Base-by-base conservation (phyloP, 345 rosid species). In the Cochlearia excelsa region DNA sequence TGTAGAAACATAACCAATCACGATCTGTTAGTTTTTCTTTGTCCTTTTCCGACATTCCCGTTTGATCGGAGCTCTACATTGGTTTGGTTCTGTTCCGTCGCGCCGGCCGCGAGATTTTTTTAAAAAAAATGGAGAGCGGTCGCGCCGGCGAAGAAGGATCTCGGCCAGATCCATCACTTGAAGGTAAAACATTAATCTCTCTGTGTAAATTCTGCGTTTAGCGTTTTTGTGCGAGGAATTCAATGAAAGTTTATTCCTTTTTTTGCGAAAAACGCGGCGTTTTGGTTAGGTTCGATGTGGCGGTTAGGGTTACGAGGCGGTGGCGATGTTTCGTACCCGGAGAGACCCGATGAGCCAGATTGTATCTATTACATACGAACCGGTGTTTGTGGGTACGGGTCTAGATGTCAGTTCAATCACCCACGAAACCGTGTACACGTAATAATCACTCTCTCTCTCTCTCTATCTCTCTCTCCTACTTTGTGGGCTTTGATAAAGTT, bases 381-480 rank as follows among this genome's bases (percentile, higher is more conserved):
- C 37, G 97, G 99, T 68, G 55, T 49, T 60, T 93, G 99, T 66
- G 85, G 92, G 61, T 89, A 81, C 64, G 92, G 97, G 28, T 51
- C 82, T 0, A 78, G 92, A 76, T 93, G 99, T 81, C 94, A 95
- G 76, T 93, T 77, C 84, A 93, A 93, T 71, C 99, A 93, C 68
- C 97, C 99, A 35, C 89, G 77, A 46, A 86, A 89, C 73, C 87
- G 88, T 43, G 70, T 67, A 51, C 69, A 68, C 85, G 99, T 93
- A 85, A 69, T 39, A 38, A 52, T 26, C 4, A 40, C 52, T 46
- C 41, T 27, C 34, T 70, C 30, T 5, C n/a, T 42, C 9, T 73
- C 46, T 7, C 6, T 30, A 28, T 34, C 38, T 71, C 71, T 48
- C 43, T 66, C 65, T 40, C 28, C 9, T 30, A 50, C 28, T 50